Conservation (phyloP, 148 eudicot species). For the Agrostemma githago region DNA sequence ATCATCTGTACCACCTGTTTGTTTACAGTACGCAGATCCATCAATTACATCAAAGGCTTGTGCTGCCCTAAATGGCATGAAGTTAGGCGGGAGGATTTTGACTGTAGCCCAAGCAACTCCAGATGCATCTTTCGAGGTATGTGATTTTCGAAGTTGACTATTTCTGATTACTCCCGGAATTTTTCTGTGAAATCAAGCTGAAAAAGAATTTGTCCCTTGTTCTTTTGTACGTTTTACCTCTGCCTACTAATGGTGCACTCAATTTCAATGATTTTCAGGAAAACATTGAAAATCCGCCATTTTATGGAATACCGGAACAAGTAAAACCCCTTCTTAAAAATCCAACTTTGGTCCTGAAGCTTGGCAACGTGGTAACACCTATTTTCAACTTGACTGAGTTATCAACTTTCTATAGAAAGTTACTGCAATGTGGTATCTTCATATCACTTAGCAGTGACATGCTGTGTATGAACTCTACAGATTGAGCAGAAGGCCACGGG, state of each 20-base stretch:
- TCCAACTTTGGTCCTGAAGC: slow-evolving; percentile 74
- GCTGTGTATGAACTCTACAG: slow-evolving; percentile 27
- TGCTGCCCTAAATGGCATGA: slow-evolving; percentile 87
- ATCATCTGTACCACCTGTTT: neutral
- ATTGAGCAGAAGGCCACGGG: slow-evolving; percentile 43
- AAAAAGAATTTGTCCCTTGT: neutral
- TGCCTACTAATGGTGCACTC: slow-evolving; percentile 3
- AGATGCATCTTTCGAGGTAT: slow-evolving; percentile 46
- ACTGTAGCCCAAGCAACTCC: slow-evolving; percentile 76
- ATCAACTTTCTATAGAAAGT: neutral
- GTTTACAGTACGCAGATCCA: slow-evolving; percentile 69
- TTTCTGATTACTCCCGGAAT: neutral
- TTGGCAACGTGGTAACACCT: slow-evolving; percentile 67
- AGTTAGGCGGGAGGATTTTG: slow-evolving; percentile 62
- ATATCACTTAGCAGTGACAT: neutral
- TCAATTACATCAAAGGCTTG: slow-evolving; percentile 74
- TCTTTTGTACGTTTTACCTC: neutral
- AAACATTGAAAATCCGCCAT: slow-evolving; percentile 37
- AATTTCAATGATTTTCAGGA: slow-evolving; percentile 37
- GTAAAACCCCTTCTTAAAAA: slow-evolving; percentile 69
- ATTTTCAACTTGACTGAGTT: neutral
- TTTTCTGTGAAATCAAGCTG: slow-evolving; percentile 3
- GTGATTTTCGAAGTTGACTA: neutral
- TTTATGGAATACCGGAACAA: slow-evolving; percentile 81
- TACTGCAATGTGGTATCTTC: neutral